phyloP scores from a whole-genome alignment of 2,329 filamentous ascomycete genomes.

The Alternaria metachromatica region DNA sequence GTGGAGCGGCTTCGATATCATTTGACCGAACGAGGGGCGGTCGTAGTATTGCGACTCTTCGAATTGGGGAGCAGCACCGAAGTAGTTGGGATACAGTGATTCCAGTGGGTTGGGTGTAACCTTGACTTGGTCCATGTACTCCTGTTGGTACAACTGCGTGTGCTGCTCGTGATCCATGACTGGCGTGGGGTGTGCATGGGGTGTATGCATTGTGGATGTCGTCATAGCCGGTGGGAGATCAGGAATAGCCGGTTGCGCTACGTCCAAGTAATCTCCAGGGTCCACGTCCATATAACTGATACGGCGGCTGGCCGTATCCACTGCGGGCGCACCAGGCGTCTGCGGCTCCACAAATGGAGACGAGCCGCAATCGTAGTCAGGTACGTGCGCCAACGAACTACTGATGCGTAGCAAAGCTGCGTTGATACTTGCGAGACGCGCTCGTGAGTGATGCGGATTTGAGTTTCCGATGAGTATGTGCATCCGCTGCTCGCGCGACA shows the following conservation, averaged over 20 bases:
- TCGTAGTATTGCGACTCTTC: constrained; percentile 48
- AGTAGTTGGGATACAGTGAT: constrained; percentile 46
- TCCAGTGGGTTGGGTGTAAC: constrained; percentile 38
- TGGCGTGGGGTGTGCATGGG: constrained; percentile 25
- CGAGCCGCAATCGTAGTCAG: constrained; percentile 33
- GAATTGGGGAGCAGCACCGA: constrained; percentile 42
- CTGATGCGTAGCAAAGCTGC: constrained; percentile 39
- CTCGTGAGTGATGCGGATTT: constrained; percentile 32
- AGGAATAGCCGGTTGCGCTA: constrained; percentile 39
- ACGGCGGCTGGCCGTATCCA: constrained; percentile 35
- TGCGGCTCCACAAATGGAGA: constrained; percentile 34
- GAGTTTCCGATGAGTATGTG: constrained; percentile 45
- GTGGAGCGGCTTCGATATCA: constrained; percentile 43
- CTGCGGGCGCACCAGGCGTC: constrained; percentile 20
- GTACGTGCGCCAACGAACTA: constrained; percentile 19
- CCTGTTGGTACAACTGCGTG: constrained; percentile 22
- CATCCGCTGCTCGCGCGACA: constrained; percentile 45
- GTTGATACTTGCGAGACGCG: constrained; percentile 41
- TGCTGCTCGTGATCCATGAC: constrained; percentile 30
- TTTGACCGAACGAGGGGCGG: constrained; percentile 43
- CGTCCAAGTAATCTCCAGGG: constrained; percentile 36
- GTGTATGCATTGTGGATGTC: constrained; percentile 22
- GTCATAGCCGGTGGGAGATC: constrained; percentile 31
- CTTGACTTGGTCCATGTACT: constrained; percentile 42
- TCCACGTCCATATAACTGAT: constrained; percentile 51